phyloP scores from a whole-genome alignment of 2,329 filamentous ascomycete species.

The Didymella sp. region DNA sequence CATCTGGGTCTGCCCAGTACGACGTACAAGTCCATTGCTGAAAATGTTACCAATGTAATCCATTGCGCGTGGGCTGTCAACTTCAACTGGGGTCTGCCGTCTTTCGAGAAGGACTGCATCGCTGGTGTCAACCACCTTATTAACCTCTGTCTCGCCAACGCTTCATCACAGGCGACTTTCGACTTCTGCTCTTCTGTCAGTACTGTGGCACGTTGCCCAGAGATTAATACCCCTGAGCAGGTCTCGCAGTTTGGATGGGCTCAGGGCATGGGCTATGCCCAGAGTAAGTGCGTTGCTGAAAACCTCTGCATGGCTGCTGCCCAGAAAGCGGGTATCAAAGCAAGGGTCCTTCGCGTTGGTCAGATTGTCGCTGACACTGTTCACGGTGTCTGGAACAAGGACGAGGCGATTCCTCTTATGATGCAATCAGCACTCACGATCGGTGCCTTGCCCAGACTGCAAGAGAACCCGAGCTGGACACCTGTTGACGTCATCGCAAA shows the following conservation, averaged over 20 bases:
- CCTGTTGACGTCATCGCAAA: conserved; percentile 41
- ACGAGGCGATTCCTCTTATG: conserved; percentile 60
- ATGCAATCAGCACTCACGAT: conserved; percentile 56
- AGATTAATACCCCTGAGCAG: conserved; percentile 20
- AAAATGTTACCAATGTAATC: conserved; percentile 53
- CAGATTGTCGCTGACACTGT: conserved; percentile 59
- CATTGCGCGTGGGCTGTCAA: conserved; percentile 64
- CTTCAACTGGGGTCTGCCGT: conserved; percentile 60
- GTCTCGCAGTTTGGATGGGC: conserved; percentile 50
- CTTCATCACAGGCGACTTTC: conserved; percentile 49
- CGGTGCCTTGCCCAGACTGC: conserved; percentile 55
- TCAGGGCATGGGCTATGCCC: conserved; percentile 61
- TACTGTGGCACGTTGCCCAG: conserved; percentile 51
- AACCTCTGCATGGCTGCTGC: conserved; percentile 45
- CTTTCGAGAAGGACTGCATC: conserved; percentile 59
- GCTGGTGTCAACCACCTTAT: conserved; percentile 56
- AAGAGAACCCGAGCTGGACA: conserved; percentile 47
- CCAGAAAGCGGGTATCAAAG: conserved; percentile 25
- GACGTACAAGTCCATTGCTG: conserved; percentile 22
- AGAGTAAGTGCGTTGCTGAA: conserved; percentile 59
- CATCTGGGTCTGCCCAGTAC: conserved; percentile 50
- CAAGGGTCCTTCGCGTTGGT: conserved; percentile 45
- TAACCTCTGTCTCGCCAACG: conserved; percentile 45
- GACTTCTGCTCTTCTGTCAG: conserved; percentile 57
- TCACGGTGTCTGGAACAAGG: conserved; percentile 58